These are phyloP conservation scores for Fusarium bulbicola DNA, from an alignment of 2,329 filamentous ascomycete species.

Conservation along the genomic window DNA sequence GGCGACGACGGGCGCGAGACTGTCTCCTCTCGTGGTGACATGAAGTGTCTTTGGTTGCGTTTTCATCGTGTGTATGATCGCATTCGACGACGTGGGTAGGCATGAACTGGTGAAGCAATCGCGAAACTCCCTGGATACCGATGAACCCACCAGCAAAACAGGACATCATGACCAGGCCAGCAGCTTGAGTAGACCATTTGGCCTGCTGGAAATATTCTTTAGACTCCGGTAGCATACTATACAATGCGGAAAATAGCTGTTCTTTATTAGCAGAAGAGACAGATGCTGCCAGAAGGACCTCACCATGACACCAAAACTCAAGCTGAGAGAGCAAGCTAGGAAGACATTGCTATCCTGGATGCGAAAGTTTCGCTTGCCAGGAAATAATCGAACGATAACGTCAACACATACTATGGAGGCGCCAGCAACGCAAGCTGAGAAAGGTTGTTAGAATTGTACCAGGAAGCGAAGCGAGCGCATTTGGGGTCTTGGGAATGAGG, in stretches of 20 bases:
- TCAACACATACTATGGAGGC: conserved; percentile 90
- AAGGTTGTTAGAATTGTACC: neutral
- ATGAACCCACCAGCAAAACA: conserved; percentile 78
- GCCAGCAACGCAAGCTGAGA: conserved; percentile 71
- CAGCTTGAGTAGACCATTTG: conserved; percentile 71
- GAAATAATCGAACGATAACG: conserved; percentile 75
- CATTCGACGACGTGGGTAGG: conserved; percentile 85
- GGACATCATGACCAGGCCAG: conserved; percentile 74
- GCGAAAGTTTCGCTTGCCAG: conserved; percentile 78
- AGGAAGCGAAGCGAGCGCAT: neutral
- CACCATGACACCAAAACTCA: conserved; percentile 98
- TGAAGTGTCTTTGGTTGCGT: conserved; percentile 45
- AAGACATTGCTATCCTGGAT: conserved; percentile 92
- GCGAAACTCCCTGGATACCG: conserved; percentile 78
- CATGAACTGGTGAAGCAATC: conserved; percentile 76
- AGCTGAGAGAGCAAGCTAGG: conserved; percentile 84
- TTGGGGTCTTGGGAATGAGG: neutral
- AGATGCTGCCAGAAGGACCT: neutral
- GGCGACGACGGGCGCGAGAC: conserved; percentile 47
- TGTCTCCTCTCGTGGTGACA: conserved; percentile 40
- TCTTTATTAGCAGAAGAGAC: conserved; percentile 7
- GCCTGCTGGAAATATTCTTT: conserved; percentile 78
- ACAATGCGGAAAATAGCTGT: conserved; percentile 89
- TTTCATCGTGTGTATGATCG: conserved; percentile 75
- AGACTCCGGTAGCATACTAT: conserved; percentile 91